These are phyloP conservation scores for Lichtheimia corymbifera DNA, from an alignment of 371 early-diverging fungal genomes.

Conservation along the genomic window DNA sequence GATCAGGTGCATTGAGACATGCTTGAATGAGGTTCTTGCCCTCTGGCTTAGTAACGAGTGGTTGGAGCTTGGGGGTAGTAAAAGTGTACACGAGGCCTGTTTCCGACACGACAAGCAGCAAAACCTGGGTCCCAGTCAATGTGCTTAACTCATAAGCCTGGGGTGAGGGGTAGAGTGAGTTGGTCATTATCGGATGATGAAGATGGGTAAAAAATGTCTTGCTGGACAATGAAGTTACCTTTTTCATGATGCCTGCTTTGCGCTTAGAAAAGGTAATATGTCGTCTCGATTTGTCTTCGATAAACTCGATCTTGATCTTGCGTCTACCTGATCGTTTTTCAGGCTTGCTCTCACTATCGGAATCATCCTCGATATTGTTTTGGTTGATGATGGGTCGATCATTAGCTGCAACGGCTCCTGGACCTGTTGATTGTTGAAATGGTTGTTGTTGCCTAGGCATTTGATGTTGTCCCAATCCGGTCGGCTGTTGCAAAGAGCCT, in stretches of 20 bases:
- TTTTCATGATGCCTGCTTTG: slow-evolving; percentile 98
- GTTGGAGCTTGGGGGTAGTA: slow-evolving; percentile 96
- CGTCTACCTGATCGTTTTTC: slow-evolving; percentile 73
- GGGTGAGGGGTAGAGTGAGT: background rate
- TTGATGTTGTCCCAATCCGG: background rate
- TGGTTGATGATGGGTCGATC: slow-evolving; percentile 2
- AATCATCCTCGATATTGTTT: slow-evolving; percentile 14
- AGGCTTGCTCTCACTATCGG: slow-evolving; percentile 21
- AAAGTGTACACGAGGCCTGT: slow-evolving; percentile 99
- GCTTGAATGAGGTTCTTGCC: slow-evolving; percentile 95
- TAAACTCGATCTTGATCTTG: slow-evolving; percentile 94
- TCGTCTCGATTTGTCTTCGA: slow-evolving; percentile 88
- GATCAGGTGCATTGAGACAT: slow-evolving; percentile 89
- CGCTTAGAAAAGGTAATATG: slow-evolving; percentile 97
- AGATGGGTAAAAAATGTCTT: background rate
- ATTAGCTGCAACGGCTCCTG: background rate
- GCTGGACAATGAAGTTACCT: slow-evolving; percentile 44
- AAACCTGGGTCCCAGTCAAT: slow-evolving; percentile 96
- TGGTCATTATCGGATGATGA: no score
- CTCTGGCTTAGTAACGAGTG: slow-evolving; percentile 92
- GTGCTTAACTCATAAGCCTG: slow-evolving; percentile 97
- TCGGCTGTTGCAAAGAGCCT: background rate
- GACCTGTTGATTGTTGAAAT: background rate
- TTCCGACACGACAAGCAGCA: slow-evolving; percentile 95
- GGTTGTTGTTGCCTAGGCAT: background rate